Percentiles rank a stretch among this genome's conserved stretches.
Conservation (phyloP, 1,139 yeast species). For the Lodderomyces pseudojiufengensis region DNA sequence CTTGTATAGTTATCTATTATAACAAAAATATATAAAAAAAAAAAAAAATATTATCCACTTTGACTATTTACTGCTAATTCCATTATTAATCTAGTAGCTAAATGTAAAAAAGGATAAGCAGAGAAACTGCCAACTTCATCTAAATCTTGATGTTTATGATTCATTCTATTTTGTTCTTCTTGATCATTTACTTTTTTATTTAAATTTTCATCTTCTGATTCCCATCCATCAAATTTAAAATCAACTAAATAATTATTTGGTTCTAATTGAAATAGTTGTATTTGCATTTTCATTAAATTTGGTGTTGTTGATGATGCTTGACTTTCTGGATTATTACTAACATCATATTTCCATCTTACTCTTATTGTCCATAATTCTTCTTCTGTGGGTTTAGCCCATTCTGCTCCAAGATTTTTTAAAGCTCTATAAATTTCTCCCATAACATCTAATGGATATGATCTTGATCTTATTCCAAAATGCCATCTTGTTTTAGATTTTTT, state of each 20-base stretch:
- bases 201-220: constrained; percentile 18
- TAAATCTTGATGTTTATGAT: constrained; percentile 32
- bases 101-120: constrained; percentile 90
- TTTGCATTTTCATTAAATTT: constrained; percentile 87
- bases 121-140: constrained; percentile 83
- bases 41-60: constrained; percentile 14
- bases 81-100: constrained; percentile 91
- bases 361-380: constrained; percentile 95
- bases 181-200: constrained; percentile 5
- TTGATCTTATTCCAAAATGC: constrained; percentile 97
- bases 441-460: constrained; percentile 95
- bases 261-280: constrained; percentile 91
- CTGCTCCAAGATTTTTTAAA: constrained; percentile 88
- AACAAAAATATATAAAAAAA: background rate
- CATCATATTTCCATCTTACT: constrained; percentile 89
- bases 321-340: background rate
- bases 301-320: constrained; percentile 20
- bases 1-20: too few relatives aligned
- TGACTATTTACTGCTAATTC: constrained; percentile 84
- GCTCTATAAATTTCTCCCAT: constrained; percentile 99
- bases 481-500: constrained; percentile 93
- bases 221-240: constrained; percentile 98
- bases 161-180: constrained; percentile 8
- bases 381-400: constrained; percentile 93
- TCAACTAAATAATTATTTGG: constrained; percentile 95